Evolutionary conservation across 306 rosid genomes (phyloP), one percentile per base, ranked within the genome.

Genomic region (Prunus mume): DNA sequence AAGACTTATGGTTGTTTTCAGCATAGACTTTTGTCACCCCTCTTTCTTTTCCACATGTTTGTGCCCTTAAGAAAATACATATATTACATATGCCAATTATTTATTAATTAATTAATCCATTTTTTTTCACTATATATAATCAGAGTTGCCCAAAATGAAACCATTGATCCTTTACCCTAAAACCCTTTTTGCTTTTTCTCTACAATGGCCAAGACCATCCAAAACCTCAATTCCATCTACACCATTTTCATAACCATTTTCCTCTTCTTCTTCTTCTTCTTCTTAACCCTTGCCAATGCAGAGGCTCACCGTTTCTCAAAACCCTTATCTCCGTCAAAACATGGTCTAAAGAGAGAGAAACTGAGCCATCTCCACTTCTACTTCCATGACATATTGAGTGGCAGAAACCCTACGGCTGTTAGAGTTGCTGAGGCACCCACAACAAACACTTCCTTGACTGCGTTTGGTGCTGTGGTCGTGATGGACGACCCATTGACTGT

Each of bases 401-500:
- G 96, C 1, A 7, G 12, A 14, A 86, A 82, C 78, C 84, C 84
- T 0, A 86, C 92, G 1, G 88, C 90, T 14, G 50, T 87, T 4
- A 56, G 15, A 1, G 89, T 90, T 3, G 94, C 84, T 2, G 68
- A 25, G 67, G 80, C 96, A 1, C 64, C 79, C 1, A 5, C 65
- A 20, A 75, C 82, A 6, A 68, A 71, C 15, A 66, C 65, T 6
- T 86, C 92, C 0, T 14, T 47, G 3, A 76, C 90, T 0, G 2
- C 0, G 0, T 88, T 92, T 22, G 96, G 96, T 0, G 17, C 68
- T 0, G 89, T 90, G 79, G n/a, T 68, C 18, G 83, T 87, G 83
- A 84, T 89, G 52, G 96, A 92, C 61, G 88, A 92, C 49, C 86
- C 88, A 7, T 61, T 92, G 27, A 92, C 93, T 2, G 78, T 19